A percentile compares a stretch with the other conserved stretches of the same genome.
phyloP scores from a whole-genome alignment of 2,329 filamentous ascomycete species.

The Verticillium nonalfalfae region DNA sequence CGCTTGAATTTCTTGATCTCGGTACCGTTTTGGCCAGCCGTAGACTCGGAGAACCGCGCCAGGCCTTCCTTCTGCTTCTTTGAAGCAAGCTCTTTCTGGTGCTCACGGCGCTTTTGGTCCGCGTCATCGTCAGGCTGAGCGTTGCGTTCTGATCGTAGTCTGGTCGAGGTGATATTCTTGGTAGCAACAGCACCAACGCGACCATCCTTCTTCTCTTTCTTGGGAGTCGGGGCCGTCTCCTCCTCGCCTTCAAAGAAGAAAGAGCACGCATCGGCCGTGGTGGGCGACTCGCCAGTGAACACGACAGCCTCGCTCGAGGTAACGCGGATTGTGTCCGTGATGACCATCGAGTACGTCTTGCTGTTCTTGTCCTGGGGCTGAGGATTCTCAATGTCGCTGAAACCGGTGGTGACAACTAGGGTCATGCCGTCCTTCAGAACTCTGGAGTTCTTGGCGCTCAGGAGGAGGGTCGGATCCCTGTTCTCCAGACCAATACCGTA shows the following conservation, averaged over 20 bases:
- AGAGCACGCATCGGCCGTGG: slow-evolving; percentile 87
- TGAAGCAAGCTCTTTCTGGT: slow-evolving; percentile 80
- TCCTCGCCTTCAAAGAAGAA: slow-evolving; percentile 99
- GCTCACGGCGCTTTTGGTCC: slow-evolving; percentile 78
- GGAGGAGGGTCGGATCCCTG: slow-evolving; percentile 72
- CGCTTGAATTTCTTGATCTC: slow-evolving; percentile 98
- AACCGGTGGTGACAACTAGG: slow-evolving; percentile 80
- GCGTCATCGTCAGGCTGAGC: slow-evolving; percentile 84
- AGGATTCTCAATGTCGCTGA: slow-evolving; percentile 83
- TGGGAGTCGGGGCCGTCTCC: slow-evolving; percentile 77
- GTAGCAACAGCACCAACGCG: slow-evolving; percentile 82
- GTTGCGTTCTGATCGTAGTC: slow-evolving; percentile 84
- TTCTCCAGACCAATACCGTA: slow-evolving; percentile 91
- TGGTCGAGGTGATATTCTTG: slow-evolving; percentile 92
- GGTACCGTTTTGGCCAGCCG: slow-evolving; percentile 78
- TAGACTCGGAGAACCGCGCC: slow-evolving; percentile 78
- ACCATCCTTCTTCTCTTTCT: slow-evolving; percentile 81
- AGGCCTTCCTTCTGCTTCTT: slow-evolving; percentile 91
- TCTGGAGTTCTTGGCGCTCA: slow-evolving; percentile 82
- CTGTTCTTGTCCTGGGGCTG: slow-evolving; percentile 85
- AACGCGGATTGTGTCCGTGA: slow-evolving; percentile 91
- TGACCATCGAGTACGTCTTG: slow-evolving; percentile 79
- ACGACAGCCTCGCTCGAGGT: slow-evolving; percentile 72
- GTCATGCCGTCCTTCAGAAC: slow-evolving; percentile 96
- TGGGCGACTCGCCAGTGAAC: slow-evolving; percentile 89